Evolutionary conservation across 306 rosid genomes (phyloP).

Genomic region (Lagenaria siceraria): DNA sequence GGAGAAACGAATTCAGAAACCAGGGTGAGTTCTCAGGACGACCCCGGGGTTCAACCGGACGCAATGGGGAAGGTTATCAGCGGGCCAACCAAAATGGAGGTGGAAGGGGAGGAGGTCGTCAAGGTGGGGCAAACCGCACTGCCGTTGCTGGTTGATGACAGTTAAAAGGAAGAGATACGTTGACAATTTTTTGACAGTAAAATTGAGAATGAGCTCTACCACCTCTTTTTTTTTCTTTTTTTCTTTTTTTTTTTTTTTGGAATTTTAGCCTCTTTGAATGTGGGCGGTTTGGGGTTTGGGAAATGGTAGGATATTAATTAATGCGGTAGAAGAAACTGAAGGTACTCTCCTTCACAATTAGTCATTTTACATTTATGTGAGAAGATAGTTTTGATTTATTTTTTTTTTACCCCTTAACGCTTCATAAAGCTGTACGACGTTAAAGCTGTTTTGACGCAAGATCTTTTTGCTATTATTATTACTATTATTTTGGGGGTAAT

Average conservation of each 20-base stretch:
- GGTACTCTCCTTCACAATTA: background rate
- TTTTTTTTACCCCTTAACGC: background rate
- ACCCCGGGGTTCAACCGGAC: conserved; percentile 39
- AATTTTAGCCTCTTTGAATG: conserved; percentile 1
- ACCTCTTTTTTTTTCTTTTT: background rate
- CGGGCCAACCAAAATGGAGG: conserved; percentile 47
- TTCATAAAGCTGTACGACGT: conserved; percentile 10
- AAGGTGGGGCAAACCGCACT: conserved; percentile 39
- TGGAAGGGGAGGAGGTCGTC: conserved; percentile 76
- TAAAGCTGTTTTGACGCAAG: conserved; percentile 5
- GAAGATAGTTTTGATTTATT: conserved; percentile 9
- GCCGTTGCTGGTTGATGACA: conserved; percentile 22
- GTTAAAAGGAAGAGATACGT: conserved; percentile 18
- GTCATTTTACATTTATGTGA: conserved; percentile 11
- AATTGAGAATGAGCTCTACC: conserved; percentile 11
- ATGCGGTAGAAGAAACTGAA: conserved; percentile 11
- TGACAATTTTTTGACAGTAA: conserved; percentile 34
- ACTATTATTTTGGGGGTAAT: background rate
- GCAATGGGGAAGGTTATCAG: conserved; percentile 55
- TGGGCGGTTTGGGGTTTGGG: conserved; percentile 10
- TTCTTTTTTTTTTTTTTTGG: background rate
- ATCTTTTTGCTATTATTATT: conserved; percentile 8
- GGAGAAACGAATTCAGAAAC: conserved; percentile 74
- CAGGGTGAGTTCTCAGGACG: conserved; percentile 73
- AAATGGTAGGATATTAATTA: conserved; percentile 1